Percentiles rank a stretch among this genome's conserved stretches.
Evolutionary conservation across 331 rosid genomes (phyloP).

Genomic region (Saraca asoca): DNA sequence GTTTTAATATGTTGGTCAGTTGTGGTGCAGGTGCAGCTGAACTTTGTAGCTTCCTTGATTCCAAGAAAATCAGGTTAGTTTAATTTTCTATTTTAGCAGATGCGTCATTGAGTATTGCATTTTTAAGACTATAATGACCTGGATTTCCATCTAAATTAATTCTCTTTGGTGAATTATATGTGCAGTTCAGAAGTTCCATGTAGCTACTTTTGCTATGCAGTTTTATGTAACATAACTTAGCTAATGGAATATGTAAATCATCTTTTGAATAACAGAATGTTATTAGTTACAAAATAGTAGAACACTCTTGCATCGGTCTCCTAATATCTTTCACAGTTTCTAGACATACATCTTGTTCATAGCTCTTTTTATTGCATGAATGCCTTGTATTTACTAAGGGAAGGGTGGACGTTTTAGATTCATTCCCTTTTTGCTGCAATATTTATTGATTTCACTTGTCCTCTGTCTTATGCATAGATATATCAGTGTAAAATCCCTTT

Average conservation of each 20-base stretch:
- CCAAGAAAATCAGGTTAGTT: conserved; percentile 69
- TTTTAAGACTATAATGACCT: neutral
- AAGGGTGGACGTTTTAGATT: neutral
- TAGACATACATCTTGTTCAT: neutral
- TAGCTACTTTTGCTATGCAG: neutral
- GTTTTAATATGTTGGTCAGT: conserved; percentile 27
- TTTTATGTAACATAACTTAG: neutral
- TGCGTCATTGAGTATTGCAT: neutral
- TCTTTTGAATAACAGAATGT: neutral
- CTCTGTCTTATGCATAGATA: neutral
- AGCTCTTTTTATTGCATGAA: neutral
- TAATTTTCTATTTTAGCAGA: neutral
- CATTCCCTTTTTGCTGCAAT: neutral
- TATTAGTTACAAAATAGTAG: neutral
- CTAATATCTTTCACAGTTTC: neutral
- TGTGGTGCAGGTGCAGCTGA: conserved; percentile 79
- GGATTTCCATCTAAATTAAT: neutral
- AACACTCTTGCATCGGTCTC: neutral
- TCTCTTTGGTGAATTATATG: conserved; percentile 3
- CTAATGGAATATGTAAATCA: neutral
- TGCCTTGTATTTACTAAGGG: neutral
- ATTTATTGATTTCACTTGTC: neutral
- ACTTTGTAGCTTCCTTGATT: conserved; percentile 78
- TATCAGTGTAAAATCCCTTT: neutral
- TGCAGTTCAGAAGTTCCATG: neutral